Conservation (phyloP, 345 rosid species). For the Garcia nutans region DNA sequence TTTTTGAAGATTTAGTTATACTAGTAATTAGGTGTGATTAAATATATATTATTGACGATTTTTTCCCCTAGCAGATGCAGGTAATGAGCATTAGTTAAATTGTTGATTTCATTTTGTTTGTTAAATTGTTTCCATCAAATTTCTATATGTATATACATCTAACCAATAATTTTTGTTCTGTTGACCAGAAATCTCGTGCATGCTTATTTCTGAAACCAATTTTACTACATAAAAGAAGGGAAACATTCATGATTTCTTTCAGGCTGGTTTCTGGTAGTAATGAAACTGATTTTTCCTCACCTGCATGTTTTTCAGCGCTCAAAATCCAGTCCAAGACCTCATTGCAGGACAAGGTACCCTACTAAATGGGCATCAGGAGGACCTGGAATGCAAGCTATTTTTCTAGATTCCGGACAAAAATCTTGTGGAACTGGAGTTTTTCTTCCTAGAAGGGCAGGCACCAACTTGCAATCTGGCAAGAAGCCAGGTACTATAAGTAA, state of each 20-base stretch:
- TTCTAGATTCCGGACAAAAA: slow-evolving; percentile 57
- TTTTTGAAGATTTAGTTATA: too few species aligned
- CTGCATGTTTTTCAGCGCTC: slow-evolving; percentile 21
- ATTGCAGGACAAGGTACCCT: slow-evolving; percentile 15
- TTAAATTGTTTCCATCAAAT: slow-evolving; percentile 3
- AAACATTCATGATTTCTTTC: background rate
- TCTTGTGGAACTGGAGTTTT: slow-evolving; percentile 87
- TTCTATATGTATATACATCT: background rate
- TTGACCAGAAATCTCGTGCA: background rate
- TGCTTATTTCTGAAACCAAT: background rate
- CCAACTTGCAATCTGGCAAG: slow-evolving; percentile 36
- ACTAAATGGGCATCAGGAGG: slow-evolving; percentile 40
- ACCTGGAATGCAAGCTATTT: slow-evolving; percentile 75
- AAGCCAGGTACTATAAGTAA: slow-evolving; percentile 48
- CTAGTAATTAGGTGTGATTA: too few species aligned
- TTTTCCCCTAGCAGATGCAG: too few species aligned
- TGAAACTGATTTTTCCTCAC: background rate
- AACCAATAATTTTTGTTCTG: background rate
- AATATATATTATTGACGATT: too few species aligned
- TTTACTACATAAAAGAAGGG: background rate
- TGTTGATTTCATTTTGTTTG: background rate
- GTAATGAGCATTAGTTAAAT: background rate
- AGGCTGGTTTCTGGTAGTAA: background rate
- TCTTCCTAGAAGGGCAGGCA: slow-evolving; percentile 52
- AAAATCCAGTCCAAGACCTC: slow-evolving; percentile 19